A percentile compares a stretch with the other conserved stretches of the same genome.
Evolutionary conservation across 2,329 filamentous ascomycete genomes (phyloP).

Genomic region (Teratosphaeria destructans): DNA sequence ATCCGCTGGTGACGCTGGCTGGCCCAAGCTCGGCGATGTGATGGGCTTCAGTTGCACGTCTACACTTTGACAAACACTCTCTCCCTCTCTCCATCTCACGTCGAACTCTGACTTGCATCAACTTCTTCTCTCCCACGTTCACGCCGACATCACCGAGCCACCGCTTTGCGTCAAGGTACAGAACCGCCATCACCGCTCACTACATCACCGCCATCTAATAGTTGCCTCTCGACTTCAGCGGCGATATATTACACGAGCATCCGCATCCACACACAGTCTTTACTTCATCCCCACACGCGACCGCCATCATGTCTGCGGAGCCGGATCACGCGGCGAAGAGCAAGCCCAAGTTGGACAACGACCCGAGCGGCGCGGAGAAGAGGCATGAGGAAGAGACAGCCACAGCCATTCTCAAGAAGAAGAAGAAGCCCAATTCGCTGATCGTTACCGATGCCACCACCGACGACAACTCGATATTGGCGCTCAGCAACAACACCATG

Average conservation of each 20-base stretch:
- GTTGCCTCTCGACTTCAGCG: background rate
- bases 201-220: background rate
- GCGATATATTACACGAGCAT: background rate
- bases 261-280: background rate
- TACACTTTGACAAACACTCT: background rate
- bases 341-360: slow-evolving; percentile 37
- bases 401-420: slow-evolving; percentile 98
- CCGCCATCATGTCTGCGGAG: slow-evolving; percentile 38
- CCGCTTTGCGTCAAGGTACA: background rate
- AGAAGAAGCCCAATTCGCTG: slow-evolving; percentile 99
- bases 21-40: background rate
- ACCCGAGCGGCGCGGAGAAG: slow-evolving; percentile 24
- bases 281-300: slow-evolving; percentile 34
- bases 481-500: slow-evolving; percentile 97
- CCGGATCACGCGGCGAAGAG: slow-evolving; percentile 36
- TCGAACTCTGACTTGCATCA: background rate
- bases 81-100: background rate
- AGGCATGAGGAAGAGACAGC: slow-evolving; percentile 60
- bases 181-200: background rate
- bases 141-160: background rate
- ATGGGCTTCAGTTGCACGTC: background rate
- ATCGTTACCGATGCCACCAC: slow-evolving; percentile 98
- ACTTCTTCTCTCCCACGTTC: background rate
- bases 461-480: slow-evolving; percentile 99
- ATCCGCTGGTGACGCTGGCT: background rate